Base-by-base conservation (phyloP, 1,284 basidiomycete species). In the Ceratobasidium sp. region DNA sequence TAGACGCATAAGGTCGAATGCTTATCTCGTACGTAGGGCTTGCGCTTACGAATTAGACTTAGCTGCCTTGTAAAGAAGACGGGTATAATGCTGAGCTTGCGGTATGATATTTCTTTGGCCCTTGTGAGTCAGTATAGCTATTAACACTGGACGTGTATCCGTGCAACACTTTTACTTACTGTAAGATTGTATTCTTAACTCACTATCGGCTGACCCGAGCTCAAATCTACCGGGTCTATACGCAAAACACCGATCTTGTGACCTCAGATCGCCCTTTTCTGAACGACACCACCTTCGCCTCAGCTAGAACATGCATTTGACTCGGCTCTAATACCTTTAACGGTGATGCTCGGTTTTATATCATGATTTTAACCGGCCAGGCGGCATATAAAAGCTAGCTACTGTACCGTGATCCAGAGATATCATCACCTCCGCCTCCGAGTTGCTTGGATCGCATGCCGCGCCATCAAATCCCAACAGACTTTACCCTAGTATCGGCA, bases 401-500 rank as follows among this genome's bases (percentile, higher is more conserved):
- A 41, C 36, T 11, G 11, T n/a, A n/a, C n/a, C n/a, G n/a, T 11
- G 36, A 11, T 41, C 36, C 4, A 41, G 36, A 41, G 36, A 41
- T 11, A 41, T 41, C 36, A 41, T 11, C 45, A 48, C 17, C 24
- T n/a, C n/a, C n/a, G n/a, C n/a, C n/a, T n/a, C 24, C 33, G 19
- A 33, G 24, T 24, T 64, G 2, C 24, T 19, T 29, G 8, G 17
- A 27, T 29, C 33, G 24, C 9, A 73, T 73, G 69, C 69, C 69
- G 9, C 69, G 69, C 48, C 69, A 73, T 53, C 69, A 59, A 7
- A 73, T 73, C 48, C 69, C 69, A 44, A 33, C 62, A 3, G 69
- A 59, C 45, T 73, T 73, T 53, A 48, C 48, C 22, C 69, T 2
- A 31, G 33, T 44, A 29, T 44, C 69, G 7, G 1, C 11, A 6